These are phyloP conservation scores for Hyphopichia fennica DNA, from an alignment of 1,139 yeast genomes.

Conservation along the genomic window DNA sequence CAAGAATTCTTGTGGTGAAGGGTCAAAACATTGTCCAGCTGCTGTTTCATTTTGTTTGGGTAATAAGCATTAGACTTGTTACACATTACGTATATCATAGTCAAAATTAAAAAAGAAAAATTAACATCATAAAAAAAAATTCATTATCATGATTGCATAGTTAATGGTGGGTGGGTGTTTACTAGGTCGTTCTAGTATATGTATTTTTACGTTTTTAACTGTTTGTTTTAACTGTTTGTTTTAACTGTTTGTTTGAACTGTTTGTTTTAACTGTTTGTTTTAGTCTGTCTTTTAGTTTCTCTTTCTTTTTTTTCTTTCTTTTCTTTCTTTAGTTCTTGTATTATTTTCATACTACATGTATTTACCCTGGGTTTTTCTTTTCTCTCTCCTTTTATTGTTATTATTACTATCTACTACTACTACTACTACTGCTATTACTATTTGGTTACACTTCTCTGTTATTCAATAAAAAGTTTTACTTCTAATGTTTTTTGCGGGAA, in stretches of 20 bases:
- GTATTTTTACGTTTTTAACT: no score
- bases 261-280: neutral
- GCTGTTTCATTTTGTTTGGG: constrained; percentile 43
- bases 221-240: no score
- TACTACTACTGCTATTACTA: no score
- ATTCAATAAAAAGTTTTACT: neutral
- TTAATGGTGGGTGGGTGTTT: no score
- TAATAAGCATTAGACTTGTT: constrained; percentile 17
- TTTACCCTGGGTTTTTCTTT: neutral
- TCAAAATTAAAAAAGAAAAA: no score
- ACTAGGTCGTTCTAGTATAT: no score
- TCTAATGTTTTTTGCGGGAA: neutral
- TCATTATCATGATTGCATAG: no score
- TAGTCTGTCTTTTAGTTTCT: neutral
- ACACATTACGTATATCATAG: constrained; percentile 4
- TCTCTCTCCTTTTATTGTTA: no score
- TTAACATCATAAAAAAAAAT: no score
- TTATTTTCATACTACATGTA: no score
- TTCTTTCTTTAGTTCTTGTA: neutral
- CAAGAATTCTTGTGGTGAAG: constrained; percentile 18
- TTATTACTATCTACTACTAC: no score
- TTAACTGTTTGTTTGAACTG: neutral
- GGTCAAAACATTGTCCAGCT: constrained; percentile 23
- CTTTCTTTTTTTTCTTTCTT: neutral
- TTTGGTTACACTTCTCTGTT: neutral